Evolutionary conservation across 1,284 basidiomycete species (phyloP).

Genomic region (Austroboletus niveus): DNA sequence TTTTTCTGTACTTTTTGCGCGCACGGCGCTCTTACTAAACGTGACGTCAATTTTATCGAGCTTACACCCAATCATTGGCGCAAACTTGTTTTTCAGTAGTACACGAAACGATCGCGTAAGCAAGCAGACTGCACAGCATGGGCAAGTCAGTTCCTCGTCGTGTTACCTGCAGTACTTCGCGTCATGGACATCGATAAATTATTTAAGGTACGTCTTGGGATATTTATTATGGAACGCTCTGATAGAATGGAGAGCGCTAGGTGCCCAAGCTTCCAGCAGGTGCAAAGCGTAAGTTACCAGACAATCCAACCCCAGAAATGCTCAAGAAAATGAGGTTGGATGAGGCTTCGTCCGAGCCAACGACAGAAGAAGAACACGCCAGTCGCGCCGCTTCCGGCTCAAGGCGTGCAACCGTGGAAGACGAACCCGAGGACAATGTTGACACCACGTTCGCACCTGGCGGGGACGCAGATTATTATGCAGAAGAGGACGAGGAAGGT

Average conservation of each 20-base stretch:
- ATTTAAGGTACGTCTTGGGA: slow-evolving; percentile 60
- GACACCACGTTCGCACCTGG: slow-evolving; percentile 69
- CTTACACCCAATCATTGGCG: no score
- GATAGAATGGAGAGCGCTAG: slow-evolving; percentile 35
- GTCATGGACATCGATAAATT: slow-evolving; percentile 78
- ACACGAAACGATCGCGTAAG: no score
- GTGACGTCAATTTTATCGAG: no score
- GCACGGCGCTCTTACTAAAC: no score
- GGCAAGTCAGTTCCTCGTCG: no score
- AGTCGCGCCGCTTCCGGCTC: slow-evolving; percentile 25
- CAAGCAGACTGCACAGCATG: no score
- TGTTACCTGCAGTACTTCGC: neutral
- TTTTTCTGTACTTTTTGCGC: no score
- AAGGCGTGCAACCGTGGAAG: slow-evolving; percentile 55
- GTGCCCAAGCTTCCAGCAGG: slow-evolving; percentile 66
- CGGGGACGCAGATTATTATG: slow-evolving; percentile 85
- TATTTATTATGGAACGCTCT: slow-evolving; percentile 3
- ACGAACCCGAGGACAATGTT: slow-evolving; percentile 50
- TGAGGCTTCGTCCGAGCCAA: slow-evolving; percentile 16
- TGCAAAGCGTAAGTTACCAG: slow-evolving; percentile 79
- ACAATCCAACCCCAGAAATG: slow-evolving; percentile 78
- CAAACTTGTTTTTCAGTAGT: no score
- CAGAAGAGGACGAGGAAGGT: slow-evolving; percentile 89
- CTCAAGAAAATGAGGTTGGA: slow-evolving; percentile 75
- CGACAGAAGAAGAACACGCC: slow-evolving; percentile 18